Percentiles rank a stretch among this genome's conserved stretches.
Evolutionary conservation across 495 filamentous ascomycete genomes (phyloP).

Genomic region (Parachaetomium inaequale): DNA sequence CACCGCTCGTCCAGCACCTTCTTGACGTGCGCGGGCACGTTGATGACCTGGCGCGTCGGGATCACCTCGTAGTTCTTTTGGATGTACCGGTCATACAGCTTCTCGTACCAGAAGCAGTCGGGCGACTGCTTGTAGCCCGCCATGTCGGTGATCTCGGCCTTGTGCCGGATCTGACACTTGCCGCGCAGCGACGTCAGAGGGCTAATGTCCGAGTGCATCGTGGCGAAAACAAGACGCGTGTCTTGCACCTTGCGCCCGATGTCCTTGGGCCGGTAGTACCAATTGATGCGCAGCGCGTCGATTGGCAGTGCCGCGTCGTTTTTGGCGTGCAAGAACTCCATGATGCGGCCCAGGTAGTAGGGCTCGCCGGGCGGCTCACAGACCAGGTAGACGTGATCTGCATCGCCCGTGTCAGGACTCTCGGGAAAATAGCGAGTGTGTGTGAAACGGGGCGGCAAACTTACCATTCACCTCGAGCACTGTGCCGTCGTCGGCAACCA

Average conservation of each 20-base stretch:
- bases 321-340: constrained; percentile 88
- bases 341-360: constrained; percentile 94
- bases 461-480: constrained; percentile 79
- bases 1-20: constrained; percentile 92
- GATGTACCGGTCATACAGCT: constrained; percentile 96
- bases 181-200: constrained; percentile 88
- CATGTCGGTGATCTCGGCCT: constrained; percentile 76
- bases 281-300: constrained; percentile 89
- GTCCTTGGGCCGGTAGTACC: constrained; percentile 96
- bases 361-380: constrained; percentile 97
- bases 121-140: constrained; percentile 77
- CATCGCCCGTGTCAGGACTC: constrained; percentile 31
- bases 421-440: constrained; percentile 1
- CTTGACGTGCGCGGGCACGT: constrained; percentile 90
- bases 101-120: constrained; percentile 94
- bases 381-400: constrained; percentile 95
- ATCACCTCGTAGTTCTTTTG: constrained; percentile 97
- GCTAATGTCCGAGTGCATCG: constrained; percentile 97
- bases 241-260: constrained; percentile 89
- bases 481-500: constrained; percentile 89
- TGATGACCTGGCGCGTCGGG: constrained; percentile 86
- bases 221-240: constrained; percentile 83
- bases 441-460: constrained; percentile 30
- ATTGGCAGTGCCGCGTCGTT: constrained; percentile 69
- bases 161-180: constrained; percentile 84